Conservation (phyloP, 2,329 filamentous ascomycete genomes). For the Fusarium gaditjirri region DNA sequence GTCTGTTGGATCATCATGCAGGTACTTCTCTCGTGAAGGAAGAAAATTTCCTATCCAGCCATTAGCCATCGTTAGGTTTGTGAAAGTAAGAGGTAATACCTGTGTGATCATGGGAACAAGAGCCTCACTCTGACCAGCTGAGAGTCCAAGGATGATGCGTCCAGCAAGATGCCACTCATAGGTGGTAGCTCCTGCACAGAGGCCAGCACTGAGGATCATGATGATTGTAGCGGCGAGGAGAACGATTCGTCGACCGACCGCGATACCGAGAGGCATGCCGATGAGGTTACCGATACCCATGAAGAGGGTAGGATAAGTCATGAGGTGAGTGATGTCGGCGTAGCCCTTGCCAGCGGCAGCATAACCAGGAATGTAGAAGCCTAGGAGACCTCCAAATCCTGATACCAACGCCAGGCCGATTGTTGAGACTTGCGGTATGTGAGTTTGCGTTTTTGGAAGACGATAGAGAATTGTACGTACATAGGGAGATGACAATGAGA, state of each 20-base stretch:
- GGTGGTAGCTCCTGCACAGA: conserved; percentile 31
- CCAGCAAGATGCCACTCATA: conserved; percentile 38
- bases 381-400: conserved; percentile 15
- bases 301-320: conserved; percentile 20
- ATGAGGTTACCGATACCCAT: conserved; percentile 40
- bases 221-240: conserved; percentile 34
- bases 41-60: conserved; percentile 30
- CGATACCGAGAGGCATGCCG: conserved; percentile 37
- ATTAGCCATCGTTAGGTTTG: not conserved
- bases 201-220: conserved; percentile 34
- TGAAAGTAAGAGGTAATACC: not conserved
- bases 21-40: conserved; percentile 34
- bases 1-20: conserved; percentile 39
- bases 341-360: conserved; percentile 12
- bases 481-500: conserved; percentile 35
- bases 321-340: conserved; percentile 18
- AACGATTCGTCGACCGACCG: conserved; percentile 35
- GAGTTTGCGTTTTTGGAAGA: not conserved
- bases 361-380: conserved; percentile 18
- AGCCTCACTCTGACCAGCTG: conserved; percentile 36
- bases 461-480: not conserved
- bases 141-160: conserved; percentile 29
- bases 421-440: conserved; percentile 4
- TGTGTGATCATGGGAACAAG: conserved; percentile 25
- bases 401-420: conserved; percentile 16